Evolutionary conservation across 2,329 filamentous ascomycete genomes (phyloP).

Genomic region (Botrytis squamosa): DNA sequence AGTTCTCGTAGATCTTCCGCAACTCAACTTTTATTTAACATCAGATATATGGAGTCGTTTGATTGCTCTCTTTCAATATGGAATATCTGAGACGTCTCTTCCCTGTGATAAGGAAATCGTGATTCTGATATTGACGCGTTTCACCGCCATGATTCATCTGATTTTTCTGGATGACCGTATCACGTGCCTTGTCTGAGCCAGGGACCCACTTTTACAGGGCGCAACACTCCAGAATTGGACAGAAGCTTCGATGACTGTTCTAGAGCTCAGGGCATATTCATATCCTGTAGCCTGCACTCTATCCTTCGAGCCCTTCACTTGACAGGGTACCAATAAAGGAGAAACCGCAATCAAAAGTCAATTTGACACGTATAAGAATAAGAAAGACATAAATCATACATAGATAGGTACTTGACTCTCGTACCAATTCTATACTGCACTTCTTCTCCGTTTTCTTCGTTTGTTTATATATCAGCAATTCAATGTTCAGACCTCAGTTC

Average conservation of each 20-base stretch:
- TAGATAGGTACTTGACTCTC: background rate
- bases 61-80: background rate
- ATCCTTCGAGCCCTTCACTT: background rate
- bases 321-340: background rate
- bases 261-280: conserved; percentile 9
- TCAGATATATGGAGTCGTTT: background rate
- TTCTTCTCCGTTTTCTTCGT: background rate
- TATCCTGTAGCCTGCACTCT: background rate
- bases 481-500: conserved; percentile 14
- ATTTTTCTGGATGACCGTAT: background rate
- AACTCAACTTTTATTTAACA: background rate
- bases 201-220: background rate
- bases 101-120: background rate
- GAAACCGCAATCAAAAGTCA: background rate
- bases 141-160: background rate
- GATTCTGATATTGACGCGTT: background rate
- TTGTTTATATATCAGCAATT: conserved; percentile 1
- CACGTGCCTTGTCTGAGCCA: background rate
- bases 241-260: conserved; percentile 20
- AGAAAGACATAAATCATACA: background rate
- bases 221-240: conserved; percentile 6
- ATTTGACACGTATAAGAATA: background rate
- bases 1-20: background rate
- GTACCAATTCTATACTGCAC: background rate
- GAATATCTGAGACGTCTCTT: background rate